phyloP scores from a whole-genome alignment of 768 basidiomycete species.

The Lactifluus rugatus region DNA sequence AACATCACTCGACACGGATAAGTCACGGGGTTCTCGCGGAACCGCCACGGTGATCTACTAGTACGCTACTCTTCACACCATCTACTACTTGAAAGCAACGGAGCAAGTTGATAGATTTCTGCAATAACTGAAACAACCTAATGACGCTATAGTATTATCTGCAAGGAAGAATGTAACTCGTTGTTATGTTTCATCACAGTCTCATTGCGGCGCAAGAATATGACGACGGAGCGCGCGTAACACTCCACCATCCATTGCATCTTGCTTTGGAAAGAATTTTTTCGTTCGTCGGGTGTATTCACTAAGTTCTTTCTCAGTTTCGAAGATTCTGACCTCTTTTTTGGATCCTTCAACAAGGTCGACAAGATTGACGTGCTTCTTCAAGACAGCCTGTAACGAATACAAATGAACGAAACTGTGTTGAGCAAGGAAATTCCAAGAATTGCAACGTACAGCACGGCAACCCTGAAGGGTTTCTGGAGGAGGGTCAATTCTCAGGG shows the following conservation, averaged over 20 bases:
- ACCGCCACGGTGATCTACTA: not conserved
- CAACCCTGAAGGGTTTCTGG: conserved; percentile 3
- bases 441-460: not conserved
- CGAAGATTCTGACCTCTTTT: conserved; percentile 21
- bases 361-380: conserved; percentile 25
- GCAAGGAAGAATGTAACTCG: not conserved
- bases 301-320: conserved; percentile 20
- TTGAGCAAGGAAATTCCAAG: not conserved
- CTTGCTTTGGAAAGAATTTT: conserved; percentile 25
- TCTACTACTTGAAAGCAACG: not conserved
- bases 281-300: conserved; percentile 19
- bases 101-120: not conserved
- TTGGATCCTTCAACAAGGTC: conserved; percentile 24
- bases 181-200: not conserved
- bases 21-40: conserved; percentile 3
- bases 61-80: too few species aligned
- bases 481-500: conserved; percentile 14
- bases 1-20: not conserved
- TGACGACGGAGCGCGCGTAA: conserved; percentile 25
- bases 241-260: conserved; percentile 25
- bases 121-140: too few species aligned
- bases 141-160: not conserved
- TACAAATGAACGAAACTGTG: not conserved
- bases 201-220: conserved; percentile 8
- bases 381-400: not conserved